Evolutionary conservation across 2,329 filamentous ascomycete species (phyloP), one percentile per base, ranked within the genome.

Genomic region (Colletotrichum sp.): DNA sequence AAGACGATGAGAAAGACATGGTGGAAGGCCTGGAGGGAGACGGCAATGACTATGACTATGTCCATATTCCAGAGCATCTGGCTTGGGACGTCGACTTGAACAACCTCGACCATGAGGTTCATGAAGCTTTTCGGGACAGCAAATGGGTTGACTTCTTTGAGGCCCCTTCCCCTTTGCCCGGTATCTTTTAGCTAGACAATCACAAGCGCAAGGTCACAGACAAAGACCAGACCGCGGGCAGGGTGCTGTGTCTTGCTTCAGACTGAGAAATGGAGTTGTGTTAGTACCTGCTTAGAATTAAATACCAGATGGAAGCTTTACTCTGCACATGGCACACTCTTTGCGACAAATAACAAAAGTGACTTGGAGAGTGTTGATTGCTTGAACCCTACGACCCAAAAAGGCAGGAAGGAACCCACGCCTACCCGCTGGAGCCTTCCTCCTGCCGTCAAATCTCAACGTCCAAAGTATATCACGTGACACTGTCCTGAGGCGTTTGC

Each of bases 251-350:
- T 49, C 3, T n/a, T 49, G 39, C 18, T 12, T 21, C 39, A 12
- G 39, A n/a, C 6, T 0, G 9, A 1, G 39, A 49, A n/a, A 49
- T n/a, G 39, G 0, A 49, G 18, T 49, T 49, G 18, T n/a, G 0
- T n/a, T n/a, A 2, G 0, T n/a, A 49, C 18, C 0, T 49, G 39
- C 39, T 12, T 49, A 1, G 1, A 1, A n/a, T 49, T 49, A 0
- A 21, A 49, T n/a, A 49, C 18, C 9, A 49, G 3, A 30, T 30
- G 28, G 28, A 12, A 49, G 10, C 8, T 13, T 52, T 52, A 0
- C n/a, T n/a, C 4, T n/a, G 9, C 18, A 49, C 18, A 49, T 49
- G 18, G 0, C 9, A n/a, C 39, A n/a, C 1, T 12, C 9, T n/a
- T n/a, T 49, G 39, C 39, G 39, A 49, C 18, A 0, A 0, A 49